Evolutionary conservation across 176 grass and related monocot species (phyloP), one percentile per base, ranked within the genome.

Genomic region (Urochloa ruziziensis): DNA sequence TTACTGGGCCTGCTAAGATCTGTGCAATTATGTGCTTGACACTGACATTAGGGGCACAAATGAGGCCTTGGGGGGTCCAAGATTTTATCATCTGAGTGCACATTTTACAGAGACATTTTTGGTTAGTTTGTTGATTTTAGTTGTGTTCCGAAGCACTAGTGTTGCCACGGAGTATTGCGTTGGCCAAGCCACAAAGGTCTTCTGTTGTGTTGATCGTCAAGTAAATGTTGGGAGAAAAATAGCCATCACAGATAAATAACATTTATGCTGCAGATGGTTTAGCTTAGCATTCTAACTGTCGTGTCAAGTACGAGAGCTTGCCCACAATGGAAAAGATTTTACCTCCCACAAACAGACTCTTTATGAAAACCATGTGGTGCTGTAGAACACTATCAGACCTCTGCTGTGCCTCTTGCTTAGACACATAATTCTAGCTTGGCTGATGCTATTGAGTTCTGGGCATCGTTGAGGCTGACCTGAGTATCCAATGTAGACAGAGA

Each of bases 91-190:
- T 71, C 29, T 25, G 56, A 80, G 24, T 63, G 84, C 17, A 42
- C n/a, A 1, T 27, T 83, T 52, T 28, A 23, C 4, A 21, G 8
- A 14, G 27, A 7, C 15, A 25, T 56, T 57, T 32, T 32, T 42
- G 4, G 24, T 60, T 62, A 57, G 23, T 83, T 77, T 28, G 4
- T 75, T 17, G 7, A 18, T 23, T 17, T 48, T 61, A 35, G 33
- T 81, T 73, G 28, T 79, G 74, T 88, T 83, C 21, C 5, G 15
- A n/a, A 63, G 8, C 33, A 57, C 27, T 64, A 80, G 13, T 54
- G 21, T 23, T 67, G 6, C 14, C 30, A 12, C 8, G n/a, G 4
- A 62, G 24, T 27, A 48, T 25, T 53, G 23, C 1, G 0, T n/a
- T n/a, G n/a, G n/a, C n/a, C n/a, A n/a, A n/a, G n/a, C n/a, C n/a